Base-by-base conservation (phyloP, 495 filamentous ascomycete genomes). In the Annulohypoxylon stygium region DNA sequence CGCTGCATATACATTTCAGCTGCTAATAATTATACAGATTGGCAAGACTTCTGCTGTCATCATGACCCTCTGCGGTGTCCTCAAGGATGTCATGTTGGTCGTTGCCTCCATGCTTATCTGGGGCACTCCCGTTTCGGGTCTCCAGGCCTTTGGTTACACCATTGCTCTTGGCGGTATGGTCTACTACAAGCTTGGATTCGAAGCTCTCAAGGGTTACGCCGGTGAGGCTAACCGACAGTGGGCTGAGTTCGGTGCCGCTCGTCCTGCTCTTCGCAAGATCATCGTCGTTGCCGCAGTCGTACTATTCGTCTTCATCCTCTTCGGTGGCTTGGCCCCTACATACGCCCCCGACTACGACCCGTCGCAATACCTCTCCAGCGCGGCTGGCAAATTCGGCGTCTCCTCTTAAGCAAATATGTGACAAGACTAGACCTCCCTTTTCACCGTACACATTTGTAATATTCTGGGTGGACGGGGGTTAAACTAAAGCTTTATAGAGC, bases 41-140 rank as follows among this genome's bases (percentile, higher is more conserved):
- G 96, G 96, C 83, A 95, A 93, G 85, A 99, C 96, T 23, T 98
- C 95, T 0, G 95, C 94, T 57, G 89, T 99, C 48, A 94, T 98
- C 78, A 93, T 98, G 81, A 98, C 96, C 43, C 92, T 99, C 58
- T 98, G 93, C 83, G 96, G 96, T 85, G 95, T 99, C 67, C 90
- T 98, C 78, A 99, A 99, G 88, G 96, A 99, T 86, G 95, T 99
- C 74, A 89, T 99, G 68, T 92, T 99, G 33, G 95, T 99, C 55
- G 83, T 86, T 61, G 93, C 93, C 60, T 97, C 93, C 64, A 96
- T 98, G 88, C 77, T 93, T 69, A 91, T 99, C 81, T 97, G 93
- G 91, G 85, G 90, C 65, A 96, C 93, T 69, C 89, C 90, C 23
- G 91, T 99, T 76, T 88, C 93, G 20, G 80, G 79, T 51, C 89